Conservation (phyloP, 2,329 filamentous ascomycete species). For the Fonsecaea pedrosoi region DNA sequence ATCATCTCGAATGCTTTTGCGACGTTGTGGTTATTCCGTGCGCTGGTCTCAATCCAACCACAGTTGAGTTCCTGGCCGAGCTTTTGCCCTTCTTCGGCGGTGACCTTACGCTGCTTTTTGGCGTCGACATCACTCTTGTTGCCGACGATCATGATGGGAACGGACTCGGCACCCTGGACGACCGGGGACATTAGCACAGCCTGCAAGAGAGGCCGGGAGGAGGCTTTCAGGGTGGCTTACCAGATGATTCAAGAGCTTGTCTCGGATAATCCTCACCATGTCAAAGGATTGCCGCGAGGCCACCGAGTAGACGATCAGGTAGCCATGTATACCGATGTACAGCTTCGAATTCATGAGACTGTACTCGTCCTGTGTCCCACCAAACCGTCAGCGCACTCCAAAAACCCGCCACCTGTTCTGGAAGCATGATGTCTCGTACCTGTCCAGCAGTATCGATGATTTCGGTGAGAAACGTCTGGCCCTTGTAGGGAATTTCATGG, state of each 20-base stretch:
- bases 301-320: slow-evolving; percentile 98
- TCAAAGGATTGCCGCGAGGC: slow-evolving; percentile 93
- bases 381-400: slow-evolving; percentile 3
- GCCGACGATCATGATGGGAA: slow-evolving; percentile 91
- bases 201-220: slow-evolving; percentile 2
- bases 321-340: slow-evolving; percentile 98
- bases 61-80: slow-evolving; percentile 87
- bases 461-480: slow-evolving; percentile 92
- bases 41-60: slow-evolving; percentile 93
- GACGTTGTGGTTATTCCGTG: slow-evolving; percentile 93
- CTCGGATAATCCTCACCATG: slow-evolving; percentile 93
- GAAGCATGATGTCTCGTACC: slow-evolving; percentile 55
- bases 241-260: slow-evolving; percentile 96
- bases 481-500: slow-evolving; percentile 90
- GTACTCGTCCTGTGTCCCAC: slow-evolving; percentile 79
- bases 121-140: slow-evolving; percentile 91
- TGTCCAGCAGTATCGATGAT: slow-evolving; percentile 98
- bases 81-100: slow-evolving; percentile 81
- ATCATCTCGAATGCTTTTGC: slow-evolving; percentile 90
- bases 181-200: slow-evolving; percentile 8
- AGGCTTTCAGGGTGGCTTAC: slow-evolving; percentile 58
- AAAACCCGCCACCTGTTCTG: neutral
- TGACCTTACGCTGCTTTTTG: slow-evolving; percentile 91
- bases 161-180: slow-evolving; percentile 81
- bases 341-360: slow-evolving; percentile 95